Percentiles rank a stretch among this genome's conserved stretches.
phyloP scores from a whole-genome alignment of 345 rosid species.

The Reutealis trisperma region DNA sequence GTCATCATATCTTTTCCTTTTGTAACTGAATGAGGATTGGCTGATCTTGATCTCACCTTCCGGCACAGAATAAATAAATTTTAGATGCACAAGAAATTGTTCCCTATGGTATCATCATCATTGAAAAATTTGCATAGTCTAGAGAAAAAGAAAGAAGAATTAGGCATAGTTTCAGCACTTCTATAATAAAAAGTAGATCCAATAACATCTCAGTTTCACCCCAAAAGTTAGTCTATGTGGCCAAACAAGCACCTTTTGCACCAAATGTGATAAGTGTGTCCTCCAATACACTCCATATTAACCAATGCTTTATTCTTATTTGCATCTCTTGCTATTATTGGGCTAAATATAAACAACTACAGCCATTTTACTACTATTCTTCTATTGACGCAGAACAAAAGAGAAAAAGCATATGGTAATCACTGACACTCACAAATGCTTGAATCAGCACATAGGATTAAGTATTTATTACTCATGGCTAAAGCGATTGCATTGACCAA shows the following conservation, averaged over 20 bases:
- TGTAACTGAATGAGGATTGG: conserved; percentile 32
- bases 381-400: not conserved
- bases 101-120: conserved; percentile 15
- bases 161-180: conserved; percentile 3
- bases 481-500: not conserved
- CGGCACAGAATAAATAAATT: conserved; percentile 21
- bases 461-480: not conserved
- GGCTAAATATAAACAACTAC: not conserved
- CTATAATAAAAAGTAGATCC: conserved; percentile 21
- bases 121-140: conserved; percentile 10
- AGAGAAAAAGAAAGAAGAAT: conserved; percentile 4
- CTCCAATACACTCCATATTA: not conserved
- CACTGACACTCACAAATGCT: conserved; percentile 1
- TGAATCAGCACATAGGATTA: not conserved
- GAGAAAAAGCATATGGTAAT: not conserved
- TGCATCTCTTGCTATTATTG: not conserved
- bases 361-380: not conserved
- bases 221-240: not conserved
- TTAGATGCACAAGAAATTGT: conserved; percentile 8
- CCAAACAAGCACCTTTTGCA: not conserved
- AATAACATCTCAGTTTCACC: conserved; percentile 1
- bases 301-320: not conserved
- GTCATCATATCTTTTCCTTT: conserved; percentile 18
- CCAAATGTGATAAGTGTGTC: conserved; percentile 3
- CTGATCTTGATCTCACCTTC: conserved; percentile 19